Conservation (phyloP, 192 early-diverging fungal genomes). For the Linnemannia elongata region DNA sequence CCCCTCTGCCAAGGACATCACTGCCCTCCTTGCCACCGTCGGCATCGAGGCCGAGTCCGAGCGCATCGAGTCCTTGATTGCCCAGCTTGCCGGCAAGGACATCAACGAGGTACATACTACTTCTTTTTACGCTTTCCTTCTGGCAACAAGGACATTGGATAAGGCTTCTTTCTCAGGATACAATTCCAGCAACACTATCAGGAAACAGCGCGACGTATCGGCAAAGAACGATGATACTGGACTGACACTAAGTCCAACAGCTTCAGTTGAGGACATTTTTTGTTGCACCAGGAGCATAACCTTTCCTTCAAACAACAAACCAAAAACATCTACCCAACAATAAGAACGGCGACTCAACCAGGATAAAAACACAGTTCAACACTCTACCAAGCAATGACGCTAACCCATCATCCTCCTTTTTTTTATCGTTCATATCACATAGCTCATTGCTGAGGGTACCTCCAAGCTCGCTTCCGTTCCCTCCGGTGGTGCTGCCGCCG, state of each 20-base stretch:
- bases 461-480: conserved; percentile 95
- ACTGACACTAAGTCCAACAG: no score
- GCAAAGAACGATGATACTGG: no score
- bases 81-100: conserved; percentile 90
- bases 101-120: conserved; percentile 76
- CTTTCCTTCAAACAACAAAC: no score
- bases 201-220: neutral
- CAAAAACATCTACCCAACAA: no score
- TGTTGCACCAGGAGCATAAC: no score
- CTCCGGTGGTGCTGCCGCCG: conserved; percentile 86
- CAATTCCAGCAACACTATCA: neutral
- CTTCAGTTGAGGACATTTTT: no score
- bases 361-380: neutral
- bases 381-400: neutral
- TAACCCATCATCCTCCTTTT: no score
- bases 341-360: no score
- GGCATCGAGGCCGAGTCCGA: conserved; percentile 93
- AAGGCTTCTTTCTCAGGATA: neutral
- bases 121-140: neutral
- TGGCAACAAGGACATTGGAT: neutral
- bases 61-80: conserved; percentile 82
- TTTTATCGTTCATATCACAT: neutral
- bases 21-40: conserved; percentile 87
- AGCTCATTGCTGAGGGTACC: conserved; percentile 93
- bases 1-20: conserved; percentile 85